phyloP scores from a whole-genome alignment of 208 protist genomes.

The Giardia duodenalis region DNA sequence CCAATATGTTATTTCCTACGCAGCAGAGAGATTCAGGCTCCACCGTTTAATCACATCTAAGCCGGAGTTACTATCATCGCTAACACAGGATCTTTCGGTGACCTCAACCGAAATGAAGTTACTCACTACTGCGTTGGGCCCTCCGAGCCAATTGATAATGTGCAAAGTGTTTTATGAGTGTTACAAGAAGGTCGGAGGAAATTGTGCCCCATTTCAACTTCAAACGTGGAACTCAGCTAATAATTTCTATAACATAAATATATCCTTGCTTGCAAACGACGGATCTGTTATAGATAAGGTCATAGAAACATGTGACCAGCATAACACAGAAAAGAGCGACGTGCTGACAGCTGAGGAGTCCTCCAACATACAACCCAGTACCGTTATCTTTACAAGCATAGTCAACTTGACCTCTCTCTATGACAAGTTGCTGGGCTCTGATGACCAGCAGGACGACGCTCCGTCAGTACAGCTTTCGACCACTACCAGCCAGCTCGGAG shows the following conservation, averaged over 20 bases:
- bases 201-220: neutral
- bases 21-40: neutral
- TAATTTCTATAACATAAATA: neutral
- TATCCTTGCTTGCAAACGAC: neutral
- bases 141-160: neutral
- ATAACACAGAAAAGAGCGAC: no score
- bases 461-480: neutral
- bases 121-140: neutral
- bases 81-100: neutral
- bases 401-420: neutral
- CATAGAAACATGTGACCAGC: neutral
- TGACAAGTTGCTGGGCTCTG: neutral
- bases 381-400: neutral
- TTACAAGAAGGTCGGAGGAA: neutral
- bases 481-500: neutral
- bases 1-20: neutral
- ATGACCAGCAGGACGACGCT: neutral
- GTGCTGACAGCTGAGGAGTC: neutral
- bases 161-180: neutral
- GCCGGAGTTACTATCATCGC: neutral
- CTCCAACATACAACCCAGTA: neutral
- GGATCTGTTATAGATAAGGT: neutral
- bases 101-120: neutral
- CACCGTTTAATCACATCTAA: neutral
- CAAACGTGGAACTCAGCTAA: neutral